Conservation (phyloP, 352 stramenopile species). For the Phytophthora europaea region DNA sequence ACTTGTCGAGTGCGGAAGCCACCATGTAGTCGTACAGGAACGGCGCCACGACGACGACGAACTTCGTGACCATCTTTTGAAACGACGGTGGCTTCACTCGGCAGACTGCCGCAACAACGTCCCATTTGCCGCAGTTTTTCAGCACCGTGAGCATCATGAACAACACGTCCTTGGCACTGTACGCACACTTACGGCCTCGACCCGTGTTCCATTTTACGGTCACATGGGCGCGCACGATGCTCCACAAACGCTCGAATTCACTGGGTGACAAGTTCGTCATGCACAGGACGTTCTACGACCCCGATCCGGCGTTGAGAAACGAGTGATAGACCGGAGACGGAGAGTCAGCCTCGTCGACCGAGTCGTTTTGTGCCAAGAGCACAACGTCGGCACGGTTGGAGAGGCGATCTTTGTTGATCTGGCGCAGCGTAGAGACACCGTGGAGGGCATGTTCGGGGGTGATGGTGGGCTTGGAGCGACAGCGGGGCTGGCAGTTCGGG, state of each 20-base stretch:
- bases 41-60: not conserved
- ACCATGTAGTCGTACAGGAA: constrained; percentile 4
- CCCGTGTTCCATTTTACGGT: constrained; percentile 5
- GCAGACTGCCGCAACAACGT: constrained; percentile 8
- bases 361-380: not conserved
- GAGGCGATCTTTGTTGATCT: no score
- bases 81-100: not conserved
- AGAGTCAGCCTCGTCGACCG: constrained; percentile 11
- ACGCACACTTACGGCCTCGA: constrained; percentile 5
- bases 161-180: not conserved
- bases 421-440: no score
- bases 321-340: constrained; percentile 5
- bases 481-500: no score
- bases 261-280: not conserved
- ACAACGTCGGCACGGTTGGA: no score
- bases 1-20: not conserved
- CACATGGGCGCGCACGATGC: not conserved
- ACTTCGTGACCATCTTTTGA: constrained; percentile 10
- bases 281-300: not conserved
- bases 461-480: no score
- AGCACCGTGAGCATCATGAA: constrained; percentile 4
- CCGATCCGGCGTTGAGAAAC: not conserved
- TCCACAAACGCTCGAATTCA: constrained; percentile 7
- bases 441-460: no score
- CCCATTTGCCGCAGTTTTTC: constrained; percentile 17